These are phyloP conservation scores for Lachnellula subtilissima DNA, from an alignment of 2,329 filamentous ascomycete genomes.

Conservation along the genomic window DNA sequence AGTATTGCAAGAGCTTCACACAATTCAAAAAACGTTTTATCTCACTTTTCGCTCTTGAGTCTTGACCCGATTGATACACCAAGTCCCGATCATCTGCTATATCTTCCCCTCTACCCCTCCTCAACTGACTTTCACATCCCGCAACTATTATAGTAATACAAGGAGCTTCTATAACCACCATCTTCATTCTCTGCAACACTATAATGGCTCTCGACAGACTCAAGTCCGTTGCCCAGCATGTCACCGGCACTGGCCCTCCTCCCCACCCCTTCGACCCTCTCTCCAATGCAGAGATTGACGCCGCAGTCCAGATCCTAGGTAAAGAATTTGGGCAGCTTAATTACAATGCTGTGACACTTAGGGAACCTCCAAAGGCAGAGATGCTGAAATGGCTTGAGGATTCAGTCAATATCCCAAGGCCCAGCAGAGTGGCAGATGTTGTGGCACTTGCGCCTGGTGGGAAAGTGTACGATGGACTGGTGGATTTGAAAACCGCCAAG, in stretches of 20 bases:
- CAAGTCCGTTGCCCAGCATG: conserved; percentile 58
- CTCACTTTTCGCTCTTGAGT: conserved; percentile 10
- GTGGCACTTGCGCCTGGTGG: conserved; percentile 76
- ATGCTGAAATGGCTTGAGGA: conserved; percentile 75
- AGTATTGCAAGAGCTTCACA: conserved; percentile 13
- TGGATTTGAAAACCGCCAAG: conserved; percentile 63
- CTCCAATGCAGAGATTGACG: conserved; percentile 65
- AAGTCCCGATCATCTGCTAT: conserved; percentile 22
- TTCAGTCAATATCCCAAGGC: conserved; percentile 55
- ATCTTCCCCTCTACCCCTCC: conserved; percentile 12
- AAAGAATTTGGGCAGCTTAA: conserved; percentile 65
- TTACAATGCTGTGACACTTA: conserved; percentile 83
- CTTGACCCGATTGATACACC: conserved; percentile 28
- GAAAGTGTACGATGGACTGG: conserved; percentile 76
- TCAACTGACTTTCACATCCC: conserved; percentile 1
- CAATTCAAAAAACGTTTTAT: conserved; percentile 11
- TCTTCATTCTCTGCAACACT: conserved; percentile 1
- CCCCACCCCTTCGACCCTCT: conserved; percentile 78
- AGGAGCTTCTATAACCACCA: not conserved
- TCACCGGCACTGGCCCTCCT: conserved; percentile 48
- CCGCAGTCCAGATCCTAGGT: conserved; percentile 62
- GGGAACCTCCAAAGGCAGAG: conserved; percentile 78
- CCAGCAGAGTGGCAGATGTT: conserved; percentile 71
- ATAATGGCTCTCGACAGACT: conserved; percentile 59
- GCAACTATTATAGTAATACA: not conserved